Base-by-base conservation (phyloP, 2,329 filamentous ascomycete genomes). In the Colletotrichum magnum region DNA sequence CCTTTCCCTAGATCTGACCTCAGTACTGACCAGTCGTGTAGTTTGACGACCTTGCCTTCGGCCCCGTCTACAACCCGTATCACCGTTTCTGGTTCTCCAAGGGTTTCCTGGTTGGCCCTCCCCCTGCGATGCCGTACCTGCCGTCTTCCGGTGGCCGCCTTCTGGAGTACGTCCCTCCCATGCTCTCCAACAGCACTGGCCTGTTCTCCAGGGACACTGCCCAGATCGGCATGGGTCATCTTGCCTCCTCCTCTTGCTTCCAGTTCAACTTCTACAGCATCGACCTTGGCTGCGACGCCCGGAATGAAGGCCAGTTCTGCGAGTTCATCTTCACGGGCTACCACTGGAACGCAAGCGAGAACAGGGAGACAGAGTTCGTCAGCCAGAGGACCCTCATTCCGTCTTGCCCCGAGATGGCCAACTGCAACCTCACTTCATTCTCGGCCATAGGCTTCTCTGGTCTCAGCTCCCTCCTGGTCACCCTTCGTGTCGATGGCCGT, bases 241-340 rank as follows among this genome's bases (percentile, higher is more conserved):
- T 81, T 43, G 77, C 77, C 9, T 69, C 77, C 4, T 79, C 75
- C 13, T 73, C 77, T 16, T 83, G 80, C 73, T 82, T 82, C 74
- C 74, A 79, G 26, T 82, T 83, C 64, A 75, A 83, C 68, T 78
- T 83, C 62, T 79, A 79, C 61, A 74, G 79, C n/a, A 77, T 77
- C n/a, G 79, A 73, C 36, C 71, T 83, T 24, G 81, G 81, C 56
- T 83, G 81, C 56, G 52, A 70, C 16, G 32, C 68, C 18, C 41
- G 50, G 15, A 43, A 52, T 12, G 48, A 32, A 21, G 80, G 79
- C 61, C 73, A 80, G 58, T 81, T 79, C 76, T 83, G 81, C 47
- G 79, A 82, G 58, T 82, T 83, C 68, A 80, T 81, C 47, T 74
- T 83, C 36, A 81, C 81, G n/a, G 81, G 80, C 7, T 83, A 82